Conservation (phyloP, 176 grass and related monocot genomes). For the Saccharum spontaneum region DNA sequence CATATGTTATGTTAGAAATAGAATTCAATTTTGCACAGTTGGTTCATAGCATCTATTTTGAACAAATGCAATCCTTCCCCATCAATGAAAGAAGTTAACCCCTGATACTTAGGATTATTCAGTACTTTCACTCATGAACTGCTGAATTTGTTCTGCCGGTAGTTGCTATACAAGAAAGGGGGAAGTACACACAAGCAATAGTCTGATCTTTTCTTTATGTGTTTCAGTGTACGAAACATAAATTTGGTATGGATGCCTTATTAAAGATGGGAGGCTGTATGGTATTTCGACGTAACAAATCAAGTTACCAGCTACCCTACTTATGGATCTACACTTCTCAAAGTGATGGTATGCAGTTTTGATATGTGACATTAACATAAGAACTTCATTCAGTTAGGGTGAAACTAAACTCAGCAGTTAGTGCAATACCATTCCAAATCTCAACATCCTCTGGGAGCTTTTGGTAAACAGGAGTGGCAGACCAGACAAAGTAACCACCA, state of each 20-base stretch:
- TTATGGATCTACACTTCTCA: not conserved
- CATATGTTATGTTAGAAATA: conserved; percentile 33
- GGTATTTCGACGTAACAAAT: not conserved
- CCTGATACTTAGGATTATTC: not conserved
- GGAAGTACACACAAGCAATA: not conserved
- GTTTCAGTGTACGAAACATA: not conserved
- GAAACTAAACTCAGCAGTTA: conserved; percentile 15
- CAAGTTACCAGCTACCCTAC: conserved; percentile 1
- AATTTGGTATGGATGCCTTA: not conserved
- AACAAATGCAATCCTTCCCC: not conserved
- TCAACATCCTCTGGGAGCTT: conserved; percentile 82
- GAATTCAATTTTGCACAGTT: conserved; percentile 1
- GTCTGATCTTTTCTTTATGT: not conserved
- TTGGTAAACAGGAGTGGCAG: conserved; percentile 95
- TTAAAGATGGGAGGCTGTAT: not conserved
- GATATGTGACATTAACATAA: not conserved
- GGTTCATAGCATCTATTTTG: not conserved
- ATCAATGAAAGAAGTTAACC: not conserved
- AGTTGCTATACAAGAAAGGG: not conserved
- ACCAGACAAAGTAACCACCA: conserved; percentile 98
- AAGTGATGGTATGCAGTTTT: not conserved
- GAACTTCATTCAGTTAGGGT: not conserved
- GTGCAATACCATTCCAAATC: conserved; percentile 84
- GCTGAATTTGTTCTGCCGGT: not conserved
- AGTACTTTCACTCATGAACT: not conserved